Evolutionary conservation across 2,329 filamentous ascomycete species (phyloP).

Genomic region (Diaporthe destruens): DNA sequence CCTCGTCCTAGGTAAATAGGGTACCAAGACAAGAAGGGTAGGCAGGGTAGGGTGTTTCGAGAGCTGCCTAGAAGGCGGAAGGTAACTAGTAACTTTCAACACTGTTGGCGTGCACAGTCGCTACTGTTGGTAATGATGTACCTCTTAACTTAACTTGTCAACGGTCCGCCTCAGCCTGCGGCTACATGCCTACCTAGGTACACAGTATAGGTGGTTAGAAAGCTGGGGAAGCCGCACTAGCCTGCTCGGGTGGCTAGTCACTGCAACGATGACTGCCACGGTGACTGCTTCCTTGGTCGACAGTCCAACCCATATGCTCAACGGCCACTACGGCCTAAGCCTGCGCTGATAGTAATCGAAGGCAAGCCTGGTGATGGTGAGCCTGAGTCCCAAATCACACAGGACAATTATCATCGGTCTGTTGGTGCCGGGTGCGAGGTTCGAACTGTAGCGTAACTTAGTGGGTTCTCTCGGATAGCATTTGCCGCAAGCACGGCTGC

Average conservation of each 20-base stretch:
- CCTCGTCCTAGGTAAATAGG: neutral
- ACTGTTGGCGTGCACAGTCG: neutral
- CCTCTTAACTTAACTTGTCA: neutral
- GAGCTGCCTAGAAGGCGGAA: neutral
- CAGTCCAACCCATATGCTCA: neutral
- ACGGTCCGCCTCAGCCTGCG: constrained; percentile 16
- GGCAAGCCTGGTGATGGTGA: neutral
- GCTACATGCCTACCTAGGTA: neutral
- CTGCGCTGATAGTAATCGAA: neutral
- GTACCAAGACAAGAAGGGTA: too few species aligned
- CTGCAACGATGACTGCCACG: neutral
- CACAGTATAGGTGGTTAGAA: constrained; percentile 10
- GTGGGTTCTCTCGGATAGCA: constrained; percentile 12
- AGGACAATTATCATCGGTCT: neutral
- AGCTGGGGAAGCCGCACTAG: constrained; percentile 31
- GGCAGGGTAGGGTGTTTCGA: neutral
- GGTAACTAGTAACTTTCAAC: constrained; percentile 5
- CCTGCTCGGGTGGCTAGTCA: constrained; percentile 21
- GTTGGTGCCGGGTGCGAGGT: neutral
- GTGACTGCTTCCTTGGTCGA: constrained; percentile 6
- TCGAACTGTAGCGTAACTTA: neutral
- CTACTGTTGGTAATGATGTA: neutral
- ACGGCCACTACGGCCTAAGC: neutral
- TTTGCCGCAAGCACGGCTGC: constrained; percentile 8
- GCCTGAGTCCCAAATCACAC: neutral